Evolutionary conservation across 495 filamentous ascomycete species (phyloP).

Genomic region (Amniculicola lignicola): DNA sequence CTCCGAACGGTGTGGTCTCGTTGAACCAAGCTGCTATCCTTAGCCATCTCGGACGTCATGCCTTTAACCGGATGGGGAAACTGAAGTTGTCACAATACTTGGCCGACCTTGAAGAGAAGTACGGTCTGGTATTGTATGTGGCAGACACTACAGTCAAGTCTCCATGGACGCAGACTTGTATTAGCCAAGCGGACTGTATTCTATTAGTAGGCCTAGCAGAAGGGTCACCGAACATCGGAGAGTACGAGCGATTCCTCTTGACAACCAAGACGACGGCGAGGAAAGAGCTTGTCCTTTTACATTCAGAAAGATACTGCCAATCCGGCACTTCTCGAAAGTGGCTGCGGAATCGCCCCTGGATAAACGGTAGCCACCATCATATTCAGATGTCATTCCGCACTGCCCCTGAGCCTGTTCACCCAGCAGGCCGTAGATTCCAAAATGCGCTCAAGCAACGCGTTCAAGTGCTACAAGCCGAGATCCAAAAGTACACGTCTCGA

Average conservation of each 20-base stretch:
- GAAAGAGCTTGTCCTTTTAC: constrained; percentile 91
- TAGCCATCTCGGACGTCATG: constrained; percentile 90
- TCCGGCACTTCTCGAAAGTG: constrained; percentile 81
- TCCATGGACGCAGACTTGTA: constrained; percentile 98
- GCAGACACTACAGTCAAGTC: constrained; percentile 96
- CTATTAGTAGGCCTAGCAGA: constrained; percentile 90
- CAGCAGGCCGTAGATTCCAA: constrained; percentile 72
- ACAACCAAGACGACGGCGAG: constrained; percentile 96
- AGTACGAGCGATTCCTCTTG: constrained; percentile 91
- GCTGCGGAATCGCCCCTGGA: constrained; percentile 93
- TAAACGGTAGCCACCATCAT: constrained; percentile 98
- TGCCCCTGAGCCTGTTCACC: constrained; percentile 72
- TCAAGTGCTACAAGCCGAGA: constrained; percentile 91
- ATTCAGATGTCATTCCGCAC: constrained; percentile 91
- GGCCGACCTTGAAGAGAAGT: constrained; percentile 95
- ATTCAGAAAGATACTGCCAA: constrained; percentile 82
- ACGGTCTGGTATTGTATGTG: constrained; percentile 91
- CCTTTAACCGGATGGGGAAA: constrained; percentile 96
- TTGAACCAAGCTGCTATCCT: constrained; percentile 91
- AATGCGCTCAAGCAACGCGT: constrained; percentile 88
- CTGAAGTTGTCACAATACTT: constrained; percentile 94
- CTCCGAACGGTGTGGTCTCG: constrained; percentile 83
- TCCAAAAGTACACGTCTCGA: constrained; percentile 93
- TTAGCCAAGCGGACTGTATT: constrained; percentile 92
- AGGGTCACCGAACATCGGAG: constrained; percentile 81